Conservation (phyloP, 83 land plant genomes). For the Thuja plicata region DNA sequence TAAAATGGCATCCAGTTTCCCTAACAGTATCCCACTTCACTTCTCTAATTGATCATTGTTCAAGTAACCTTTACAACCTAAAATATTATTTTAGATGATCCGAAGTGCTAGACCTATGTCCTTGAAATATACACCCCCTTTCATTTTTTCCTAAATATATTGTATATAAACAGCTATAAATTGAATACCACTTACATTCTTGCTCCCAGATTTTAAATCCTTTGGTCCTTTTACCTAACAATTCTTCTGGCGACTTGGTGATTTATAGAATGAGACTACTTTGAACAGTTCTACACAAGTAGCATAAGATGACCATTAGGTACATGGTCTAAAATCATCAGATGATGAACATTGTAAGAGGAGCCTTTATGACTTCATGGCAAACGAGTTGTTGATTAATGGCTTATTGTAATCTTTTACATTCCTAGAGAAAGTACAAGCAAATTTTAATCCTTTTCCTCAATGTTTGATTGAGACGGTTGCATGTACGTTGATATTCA, state of each 20-base stretch:
- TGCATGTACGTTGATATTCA: too few species aligned
- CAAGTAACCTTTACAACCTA: background rate
- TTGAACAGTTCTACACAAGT: background rate
- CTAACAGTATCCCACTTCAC: background rate
- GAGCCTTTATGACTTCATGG: background rate
- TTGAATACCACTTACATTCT: background rate
- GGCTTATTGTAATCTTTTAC: background rate
- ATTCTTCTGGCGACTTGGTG: background rate
- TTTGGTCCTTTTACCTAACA: background rate
- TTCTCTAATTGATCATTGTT: background rate
- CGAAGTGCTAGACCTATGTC: background rate
- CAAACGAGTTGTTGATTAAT: background rate
- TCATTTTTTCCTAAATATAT: background rate
- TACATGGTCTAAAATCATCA: background rate
- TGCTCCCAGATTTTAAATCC: background rate
- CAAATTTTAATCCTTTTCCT: too few species aligned
- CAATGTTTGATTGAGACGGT: too few species aligned
- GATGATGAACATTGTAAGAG: background rate
- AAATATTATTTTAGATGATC: background rate
- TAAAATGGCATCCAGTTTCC: background rate
- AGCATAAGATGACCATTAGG: background rate
- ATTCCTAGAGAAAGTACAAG: background rate
- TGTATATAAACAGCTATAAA: background rate
- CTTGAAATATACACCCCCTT: background rate
- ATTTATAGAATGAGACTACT: background rate